Conservation (phyloP, 768 basidiomycete genomes). For the Boletus barrowsii region DNA sequence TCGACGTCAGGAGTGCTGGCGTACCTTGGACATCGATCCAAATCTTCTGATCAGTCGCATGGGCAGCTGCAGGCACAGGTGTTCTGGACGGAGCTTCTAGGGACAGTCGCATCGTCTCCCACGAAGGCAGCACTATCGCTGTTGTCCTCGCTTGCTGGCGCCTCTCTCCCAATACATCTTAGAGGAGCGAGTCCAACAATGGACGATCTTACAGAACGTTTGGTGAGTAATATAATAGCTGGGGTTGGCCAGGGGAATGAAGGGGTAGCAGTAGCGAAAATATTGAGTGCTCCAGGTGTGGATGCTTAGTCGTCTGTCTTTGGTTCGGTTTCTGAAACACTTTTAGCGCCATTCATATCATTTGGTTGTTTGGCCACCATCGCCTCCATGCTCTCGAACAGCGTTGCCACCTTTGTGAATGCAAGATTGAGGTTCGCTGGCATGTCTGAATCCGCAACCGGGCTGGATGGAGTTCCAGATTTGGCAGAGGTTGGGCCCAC, state of each 20-base stretch:
- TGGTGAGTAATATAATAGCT: constrained; percentile 9
- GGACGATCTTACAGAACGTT: constrained; percentile 38
- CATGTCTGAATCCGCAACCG: not conserved
- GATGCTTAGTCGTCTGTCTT: not conserved
- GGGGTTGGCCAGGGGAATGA: not conserved
- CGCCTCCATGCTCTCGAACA: constrained; percentile 15
- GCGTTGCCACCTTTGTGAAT: constrained; percentile 13
- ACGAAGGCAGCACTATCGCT: constrained; percentile 35
- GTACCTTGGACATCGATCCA: constrained; percentile 42
- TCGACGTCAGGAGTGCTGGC: constrained; percentile 46
- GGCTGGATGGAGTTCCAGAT: not conserved
- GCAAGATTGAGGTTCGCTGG: constrained; percentile 12
- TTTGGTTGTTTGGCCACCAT: constrained; percentile 14
- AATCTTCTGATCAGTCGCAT: constrained; percentile 1
- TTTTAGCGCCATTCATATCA: constrained; percentile 23
- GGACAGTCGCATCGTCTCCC: constrained; percentile 34
- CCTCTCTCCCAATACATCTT: constrained; percentile 43
- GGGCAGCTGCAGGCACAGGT: constrained; percentile 13
- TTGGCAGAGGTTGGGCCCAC: not conserved
- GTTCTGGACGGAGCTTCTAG: constrained; percentile 37
- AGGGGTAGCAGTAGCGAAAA: not conserved
- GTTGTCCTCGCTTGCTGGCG: constrained; percentile 39
- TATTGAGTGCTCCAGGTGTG: constrained; percentile 22
- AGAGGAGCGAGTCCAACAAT: constrained; percentile 43
- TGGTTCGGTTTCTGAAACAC: not conserved